phyloP scores from a whole-genome alignment of 1,139 yeast genomes.

The Taphrina flavorubra region DNA sequence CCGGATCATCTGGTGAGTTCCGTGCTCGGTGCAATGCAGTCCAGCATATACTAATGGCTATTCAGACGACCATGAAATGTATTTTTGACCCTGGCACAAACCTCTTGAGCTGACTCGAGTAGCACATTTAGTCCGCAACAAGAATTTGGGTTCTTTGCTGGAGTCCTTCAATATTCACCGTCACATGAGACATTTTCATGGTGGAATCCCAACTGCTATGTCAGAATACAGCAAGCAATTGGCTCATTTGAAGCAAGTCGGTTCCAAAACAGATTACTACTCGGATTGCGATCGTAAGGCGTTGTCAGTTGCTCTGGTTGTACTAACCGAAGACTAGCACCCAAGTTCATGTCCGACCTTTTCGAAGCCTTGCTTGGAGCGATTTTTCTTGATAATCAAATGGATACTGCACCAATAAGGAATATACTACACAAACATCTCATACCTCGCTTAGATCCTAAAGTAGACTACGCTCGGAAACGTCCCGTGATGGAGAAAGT shows the following conservation, averaged over 20 bases:
- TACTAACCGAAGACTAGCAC: slow-evolving; percentile 25
- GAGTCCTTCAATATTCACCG: slow-evolving; percentile 35
- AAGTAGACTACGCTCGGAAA: slow-evolving; percentile 14
- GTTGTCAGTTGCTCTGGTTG: background rate
- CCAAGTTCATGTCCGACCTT: slow-evolving; percentile 43
- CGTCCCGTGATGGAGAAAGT: slow-evolving; percentile 14
- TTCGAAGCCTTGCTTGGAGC: slow-evolving; percentile 44
- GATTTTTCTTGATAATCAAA: slow-evolving; percentile 42
- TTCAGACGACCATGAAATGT: slow-evolving; percentile 20
- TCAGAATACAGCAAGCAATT: slow-evolving; percentile 32
- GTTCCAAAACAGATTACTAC: slow-evolving; percentile 13
- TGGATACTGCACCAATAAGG: slow-evolving; percentile 18
- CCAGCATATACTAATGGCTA: background rate
- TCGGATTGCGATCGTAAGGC: slow-evolving; percentile 12
- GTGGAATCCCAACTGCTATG: slow-evolving; percentile 38
- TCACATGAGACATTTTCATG: slow-evolving; percentile 37
- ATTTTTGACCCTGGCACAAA: background rate
- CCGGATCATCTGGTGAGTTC: slow-evolving; percentile 20
- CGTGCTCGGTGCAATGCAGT: background rate
- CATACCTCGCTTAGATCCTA: slow-evolving; percentile 11
- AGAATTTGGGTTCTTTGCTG: slow-evolving; percentile 40
- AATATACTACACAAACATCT: slow-evolving; percentile 7
- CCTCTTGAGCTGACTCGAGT: slow-evolving; percentile 10
- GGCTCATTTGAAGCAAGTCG: slow-evolving; percentile 12
- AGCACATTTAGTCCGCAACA: slow-evolving; percentile 42